phyloP scores from a whole-genome alignment of 1,284 basidiomycete species.

The Pseudozyma sp. region DNA sequence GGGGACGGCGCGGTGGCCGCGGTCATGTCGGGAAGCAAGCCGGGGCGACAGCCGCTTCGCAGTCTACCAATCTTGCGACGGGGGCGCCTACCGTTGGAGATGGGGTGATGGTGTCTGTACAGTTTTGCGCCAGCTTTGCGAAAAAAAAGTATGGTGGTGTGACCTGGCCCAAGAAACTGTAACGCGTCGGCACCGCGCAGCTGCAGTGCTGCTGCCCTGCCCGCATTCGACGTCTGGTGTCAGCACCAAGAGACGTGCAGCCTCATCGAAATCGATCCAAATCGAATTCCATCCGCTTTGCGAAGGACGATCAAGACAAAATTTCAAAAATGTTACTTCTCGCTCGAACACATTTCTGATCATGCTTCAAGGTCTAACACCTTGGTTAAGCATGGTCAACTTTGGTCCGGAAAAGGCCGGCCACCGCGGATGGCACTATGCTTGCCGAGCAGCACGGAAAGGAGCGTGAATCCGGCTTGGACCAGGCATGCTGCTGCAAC shows the following conservation, averaged over 20 bases:
- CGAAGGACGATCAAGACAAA: neutral
- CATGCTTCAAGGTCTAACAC: constrained; percentile 5
- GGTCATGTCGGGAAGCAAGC: constrained; percentile 27
- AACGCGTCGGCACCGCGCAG: constrained; percentile 44
- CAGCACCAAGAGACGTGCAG: neutral
- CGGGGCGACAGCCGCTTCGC: constrained; percentile 6
- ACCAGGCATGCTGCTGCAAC: constrained; percentile 10
- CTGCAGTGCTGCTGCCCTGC: neutral
- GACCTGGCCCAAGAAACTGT: constrained; percentile 45
- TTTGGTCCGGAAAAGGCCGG: constrained; percentile 31
- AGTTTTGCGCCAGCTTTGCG: constrained; percentile 17
- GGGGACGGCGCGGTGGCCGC: constrained; percentile 50
- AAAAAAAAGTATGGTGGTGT: constrained; percentile 39
- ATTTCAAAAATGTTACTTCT: neutral
- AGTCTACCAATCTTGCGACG: neutral
- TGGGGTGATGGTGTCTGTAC: constrained; percentile 30
- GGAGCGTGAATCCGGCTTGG: constrained; percentile 45
- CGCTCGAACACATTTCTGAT: too few relatives aligned
- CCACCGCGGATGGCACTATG: constrained; percentile 1
- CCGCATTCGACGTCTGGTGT: neutral
- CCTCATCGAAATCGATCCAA: constrained; percentile 7
- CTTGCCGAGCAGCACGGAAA: constrained; percentile 15
- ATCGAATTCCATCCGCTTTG: constrained; percentile 6
- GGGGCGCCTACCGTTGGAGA: constrained; percentile 5
- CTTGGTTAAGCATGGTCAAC: neutral